These are phyloP conservation scores for Xylaria venustula DNA, from an alignment of 495 filamentous ascomycete genomes.

Conservation along the genomic window DNA sequence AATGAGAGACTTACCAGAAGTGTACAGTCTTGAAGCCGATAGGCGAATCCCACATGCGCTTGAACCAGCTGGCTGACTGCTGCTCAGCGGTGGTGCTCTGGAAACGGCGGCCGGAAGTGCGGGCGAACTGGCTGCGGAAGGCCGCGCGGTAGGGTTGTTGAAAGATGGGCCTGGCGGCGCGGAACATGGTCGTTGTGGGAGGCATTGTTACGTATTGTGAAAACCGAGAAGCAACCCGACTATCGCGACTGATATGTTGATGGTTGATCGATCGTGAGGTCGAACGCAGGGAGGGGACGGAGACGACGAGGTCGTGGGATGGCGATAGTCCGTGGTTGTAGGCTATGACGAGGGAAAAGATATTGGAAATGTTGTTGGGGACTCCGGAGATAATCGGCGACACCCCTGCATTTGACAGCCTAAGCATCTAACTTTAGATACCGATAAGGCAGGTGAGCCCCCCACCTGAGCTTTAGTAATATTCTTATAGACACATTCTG, in stretches of 20 bases:
- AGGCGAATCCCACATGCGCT: conserved; percentile 81
- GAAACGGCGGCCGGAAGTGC: conserved; percentile 56
- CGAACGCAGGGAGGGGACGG: background rate
- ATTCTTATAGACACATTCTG: background rate
- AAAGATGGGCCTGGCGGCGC: conserved; percentile 52
- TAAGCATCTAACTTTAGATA: too few relatives aligned
- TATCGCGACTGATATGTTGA: background rate
- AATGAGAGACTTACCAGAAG: conserved; percentile 69
- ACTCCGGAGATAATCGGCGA: conserved; percentile 10
- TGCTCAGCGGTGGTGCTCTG: conserved; percentile 59
- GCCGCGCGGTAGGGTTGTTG: conserved; percentile 33
- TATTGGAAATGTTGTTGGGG: conserved; percentile 1
- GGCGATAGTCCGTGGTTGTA: conserved; percentile 4
- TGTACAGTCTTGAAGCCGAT: conserved; percentile 94
- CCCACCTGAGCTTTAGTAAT: too few relatives aligned
- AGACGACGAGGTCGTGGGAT: conserved; percentile 11
- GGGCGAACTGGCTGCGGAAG: conserved; percentile 53
- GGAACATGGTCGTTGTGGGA: conserved; percentile 38
- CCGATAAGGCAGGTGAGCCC: too few relatives aligned
- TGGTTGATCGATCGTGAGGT: background rate
- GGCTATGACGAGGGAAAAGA: conserved; percentile 1
- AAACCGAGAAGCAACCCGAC: background rate
- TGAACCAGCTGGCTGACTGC: conserved; percentile 58
- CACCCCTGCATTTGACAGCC: background rate
- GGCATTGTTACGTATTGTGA: conserved; percentile 25